phyloP scores from a whole-genome alignment of 352 stramenopile species.

The Aphanomyces stellatus region DNA sequence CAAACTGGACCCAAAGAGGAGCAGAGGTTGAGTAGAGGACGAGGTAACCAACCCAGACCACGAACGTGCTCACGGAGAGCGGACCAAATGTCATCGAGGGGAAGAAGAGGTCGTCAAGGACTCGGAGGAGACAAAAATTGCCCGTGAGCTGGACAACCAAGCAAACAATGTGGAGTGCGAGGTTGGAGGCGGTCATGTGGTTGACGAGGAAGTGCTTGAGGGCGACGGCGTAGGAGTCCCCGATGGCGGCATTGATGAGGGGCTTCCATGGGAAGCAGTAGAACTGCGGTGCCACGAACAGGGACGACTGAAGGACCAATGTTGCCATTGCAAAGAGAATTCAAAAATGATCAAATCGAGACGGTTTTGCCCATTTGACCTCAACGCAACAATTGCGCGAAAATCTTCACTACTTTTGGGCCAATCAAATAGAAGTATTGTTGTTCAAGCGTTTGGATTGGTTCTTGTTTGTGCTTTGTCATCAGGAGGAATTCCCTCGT shows the following conservation, averaged over 20 bases:
- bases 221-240: constrained; percentile 1
- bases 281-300: constrained; percentile 10
- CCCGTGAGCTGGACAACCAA: constrained; percentile 2
- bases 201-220: not conserved
- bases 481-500: too few relatives aligned
- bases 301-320: not conserved
- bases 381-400: too few relatives aligned
- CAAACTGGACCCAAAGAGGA: not conserved
- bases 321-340: too few relatives aligned
- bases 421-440: too few relatives aligned
- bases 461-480: too few relatives aligned
- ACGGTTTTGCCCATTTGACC: too few relatives aligned
- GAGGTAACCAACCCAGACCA: not conserved
- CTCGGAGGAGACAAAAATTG: constrained; percentile 11
- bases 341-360: too few relatives aligned
- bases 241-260: not conserved
- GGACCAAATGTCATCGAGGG: not conserved
- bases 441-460: too few relatives aligned
- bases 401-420: too few relatives aligned
- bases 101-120: not conserved
- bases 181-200: not conserved
- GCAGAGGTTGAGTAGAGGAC: not conserved
- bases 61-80: not conserved
- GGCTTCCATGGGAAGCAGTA: constrained; percentile 15
- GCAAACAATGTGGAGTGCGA: not conserved